A percentile compares a stretch with the other conserved stretches of the same genome.
These are phyloP conservation scores for Erigeron canadensis DNA, from an alignment of 129 eudicot genomes.

Conservation along the genomic window DNA sequence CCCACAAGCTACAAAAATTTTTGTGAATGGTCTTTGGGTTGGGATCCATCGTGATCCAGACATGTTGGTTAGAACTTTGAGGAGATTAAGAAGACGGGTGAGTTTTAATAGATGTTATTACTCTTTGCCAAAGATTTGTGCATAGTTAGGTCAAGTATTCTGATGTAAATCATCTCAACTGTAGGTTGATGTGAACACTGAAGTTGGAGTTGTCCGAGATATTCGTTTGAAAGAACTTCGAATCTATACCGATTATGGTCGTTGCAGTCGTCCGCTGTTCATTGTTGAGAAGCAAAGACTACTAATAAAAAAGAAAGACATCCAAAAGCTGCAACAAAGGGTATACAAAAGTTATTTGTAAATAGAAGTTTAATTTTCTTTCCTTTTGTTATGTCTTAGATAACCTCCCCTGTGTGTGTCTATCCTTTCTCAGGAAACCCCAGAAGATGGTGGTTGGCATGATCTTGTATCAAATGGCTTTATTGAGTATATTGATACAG, in stretches of 20 bases:
- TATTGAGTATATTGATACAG: slow-evolving; percentile 90
- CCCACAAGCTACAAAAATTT: slow-evolving; percentile 88
- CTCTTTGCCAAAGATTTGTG: slow-evolving; percentile 12
- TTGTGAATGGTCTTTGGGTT: slow-evolving; percentile 96
- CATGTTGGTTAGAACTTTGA: slow-evolving; percentile 86
- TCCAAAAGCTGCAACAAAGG: slow-evolving; percentile 77
- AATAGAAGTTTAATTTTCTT: background rate
- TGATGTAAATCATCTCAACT: background rate
- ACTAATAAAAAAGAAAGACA: slow-evolving; percentile 77
- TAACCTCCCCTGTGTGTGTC: background rate
- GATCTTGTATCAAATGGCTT: slow-evolving; percentile 80
- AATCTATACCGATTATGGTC: slow-evolving; percentile 93
- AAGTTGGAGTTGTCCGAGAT: slow-evolving; percentile 96
- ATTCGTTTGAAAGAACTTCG: slow-evolving; percentile 92
- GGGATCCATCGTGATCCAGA: slow-evolving; percentile 98
- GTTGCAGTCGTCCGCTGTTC: slow-evolving; percentile 94
- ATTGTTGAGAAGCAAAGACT: slow-evolving; percentile 96
- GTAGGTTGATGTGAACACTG: slow-evolving; percentile 97
- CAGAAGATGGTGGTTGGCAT: slow-evolving; percentile 98
- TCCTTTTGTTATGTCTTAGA: background rate
- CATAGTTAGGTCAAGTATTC: background rate
- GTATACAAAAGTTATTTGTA: slow-evolving; percentile 32
- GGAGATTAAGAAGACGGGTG: slow-evolving; percentile 84
- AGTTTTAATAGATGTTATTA: slow-evolving; percentile 21
- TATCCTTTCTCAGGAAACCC: slow-evolving; percentile 53